Evolutionary conservation across 1,284 basidiomycete species (phyloP).

Genomic region (Cryptococcus sp.): DNA sequence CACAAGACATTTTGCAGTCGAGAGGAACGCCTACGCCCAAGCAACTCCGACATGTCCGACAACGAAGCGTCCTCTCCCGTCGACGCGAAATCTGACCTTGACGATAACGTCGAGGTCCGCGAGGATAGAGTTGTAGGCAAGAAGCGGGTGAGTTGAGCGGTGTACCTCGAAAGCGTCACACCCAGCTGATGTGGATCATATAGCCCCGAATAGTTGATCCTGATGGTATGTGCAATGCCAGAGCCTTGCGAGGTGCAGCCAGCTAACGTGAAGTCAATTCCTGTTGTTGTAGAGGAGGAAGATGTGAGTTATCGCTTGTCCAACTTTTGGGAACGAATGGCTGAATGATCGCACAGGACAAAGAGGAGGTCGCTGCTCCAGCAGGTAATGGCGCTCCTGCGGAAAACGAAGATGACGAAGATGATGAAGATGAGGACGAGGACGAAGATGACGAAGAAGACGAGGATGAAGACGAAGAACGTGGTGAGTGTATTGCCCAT

Average conservation of each 20-base stretch:
- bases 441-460: constrained; percentile 54
- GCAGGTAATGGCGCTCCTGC: constrained; percentile 64
- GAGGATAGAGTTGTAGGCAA: constrained; percentile 22
- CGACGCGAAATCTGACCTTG: constrained; percentile 16
- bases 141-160: constrained; percentile 41
- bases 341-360: constrained; percentile 26
- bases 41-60: constrained; percentile 29
- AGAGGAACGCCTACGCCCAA: no score
- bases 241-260: neutral
- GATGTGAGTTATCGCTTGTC: constrained; percentile 21
- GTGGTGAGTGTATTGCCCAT: neutral
- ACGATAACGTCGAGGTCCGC: constrained; percentile 13
- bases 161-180: neutral
- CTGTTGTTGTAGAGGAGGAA: constrained; percentile 17
- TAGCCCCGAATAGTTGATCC: constrained; percentile 42
- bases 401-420: constrained; percentile 89
- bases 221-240: constrained; percentile 25
- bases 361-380: constrained; percentile 26
- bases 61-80: constrained; percentile 28
- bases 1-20: neutral
- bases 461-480: constrained; percentile 37
- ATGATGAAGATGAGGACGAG: constrained; percentile 90
- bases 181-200: constrained; percentile 7
- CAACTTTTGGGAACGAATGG: neutral
- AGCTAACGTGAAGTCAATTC: neutral